Base-by-base conservation (phyloP, 305 asterid genomes). In the Fraxinus albicans region DNA sequence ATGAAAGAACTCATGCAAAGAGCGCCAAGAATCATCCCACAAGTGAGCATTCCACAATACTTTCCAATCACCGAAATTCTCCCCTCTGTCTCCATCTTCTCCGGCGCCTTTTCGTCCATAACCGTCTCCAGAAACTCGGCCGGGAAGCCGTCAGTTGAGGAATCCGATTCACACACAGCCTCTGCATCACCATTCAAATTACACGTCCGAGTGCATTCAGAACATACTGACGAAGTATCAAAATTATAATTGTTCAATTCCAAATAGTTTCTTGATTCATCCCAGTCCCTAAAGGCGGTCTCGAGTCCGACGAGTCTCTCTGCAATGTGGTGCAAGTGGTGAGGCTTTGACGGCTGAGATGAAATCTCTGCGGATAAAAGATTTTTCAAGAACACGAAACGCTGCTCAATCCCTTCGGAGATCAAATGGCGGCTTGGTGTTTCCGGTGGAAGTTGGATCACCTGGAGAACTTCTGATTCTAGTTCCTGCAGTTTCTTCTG, bases 401-500 rank as follows among this genome's bases (percentile, higher is more conserved):
- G 91, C 36, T 88, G 84, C 17, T 76, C 81, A 23, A 90, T 25
- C 79, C 85, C 91, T 31, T 86, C 87, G 31, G 81, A 81, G 35
- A 80, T 13, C 2, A 77, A 7, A 17, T 79, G 80, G 33, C 78
- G 84, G 74, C 79, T 79, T 0, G 82, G 77, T 2, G 81, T 80
- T 21, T 55, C 88, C 75, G 77, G 75, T 0, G 89, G 86, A 15
- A 78, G 86, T 80, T 84, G 84, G 84, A 42, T 79, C 60, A 87
- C 73, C 69, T 34, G 85, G 38, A 15, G 21, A 63, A 92, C 83
- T 77, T 89, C 90, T 19, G 88, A 58, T 65, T 92, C 88, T 19
- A 92, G 89, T 88, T 92, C 94, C 74, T 76, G 85, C 85, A 92
- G 81, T 92, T 90, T 91, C 89, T 87, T 91, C 88, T 80, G 88